A percentile compares a stretch with the other conserved stretches of the same genome.
Evolutionary conservation across 108 stramenopile species (phyloP).

Genomic region (Cyclostephanos tholiformis): DNA sequence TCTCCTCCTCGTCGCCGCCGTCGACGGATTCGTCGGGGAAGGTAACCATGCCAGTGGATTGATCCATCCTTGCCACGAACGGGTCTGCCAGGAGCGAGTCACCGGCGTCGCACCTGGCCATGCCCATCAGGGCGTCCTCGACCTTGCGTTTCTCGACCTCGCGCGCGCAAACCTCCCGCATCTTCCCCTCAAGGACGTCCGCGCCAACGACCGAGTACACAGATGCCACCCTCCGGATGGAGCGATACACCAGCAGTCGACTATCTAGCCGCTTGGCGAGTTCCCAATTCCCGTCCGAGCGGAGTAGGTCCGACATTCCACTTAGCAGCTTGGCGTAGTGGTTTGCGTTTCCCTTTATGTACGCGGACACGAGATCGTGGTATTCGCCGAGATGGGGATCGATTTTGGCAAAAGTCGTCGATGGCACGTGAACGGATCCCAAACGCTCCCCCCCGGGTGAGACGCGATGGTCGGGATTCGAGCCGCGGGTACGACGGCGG

Average conservation of each 20-base stretch:
- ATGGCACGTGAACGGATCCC: neutral
- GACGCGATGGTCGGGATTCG: conserved; percentile 9
- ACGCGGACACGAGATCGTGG: conserved; percentile 45
- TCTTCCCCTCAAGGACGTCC: conserved; percentile 23
- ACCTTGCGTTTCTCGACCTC: conserved; percentile 11
- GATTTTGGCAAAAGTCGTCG: conserved; percentile 1
- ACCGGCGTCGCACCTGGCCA: conserved; percentile 36
- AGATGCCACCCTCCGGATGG: conserved; percentile 31
- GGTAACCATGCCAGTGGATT: conserved; percentile 56
- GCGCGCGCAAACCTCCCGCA: conserved; percentile 18
- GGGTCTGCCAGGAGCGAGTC: conserved; percentile 37
- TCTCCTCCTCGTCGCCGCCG: conserved; percentile 33
- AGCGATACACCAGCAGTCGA: conserved; percentile 30
- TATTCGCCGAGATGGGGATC: conserved; percentile 29
- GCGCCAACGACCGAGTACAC: conserved; percentile 37
- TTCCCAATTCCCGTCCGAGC: conserved; percentile 39
- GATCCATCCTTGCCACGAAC: conserved; percentile 33
- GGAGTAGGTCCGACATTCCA: conserved; percentile 35
- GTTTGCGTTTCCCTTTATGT: conserved; percentile 31
- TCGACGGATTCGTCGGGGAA: conserved; percentile 59
- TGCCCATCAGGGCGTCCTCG: conserved; percentile 43
- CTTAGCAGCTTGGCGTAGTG: conserved; percentile 38
- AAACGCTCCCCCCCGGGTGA: conserved; percentile 6
- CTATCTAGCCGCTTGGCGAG: conserved; percentile 44
- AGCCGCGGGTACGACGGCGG: conserved; percentile 13